phyloP scores from a whole-genome alignment of 108 stramenopile species.

The Seminavis robusta region DNA sequence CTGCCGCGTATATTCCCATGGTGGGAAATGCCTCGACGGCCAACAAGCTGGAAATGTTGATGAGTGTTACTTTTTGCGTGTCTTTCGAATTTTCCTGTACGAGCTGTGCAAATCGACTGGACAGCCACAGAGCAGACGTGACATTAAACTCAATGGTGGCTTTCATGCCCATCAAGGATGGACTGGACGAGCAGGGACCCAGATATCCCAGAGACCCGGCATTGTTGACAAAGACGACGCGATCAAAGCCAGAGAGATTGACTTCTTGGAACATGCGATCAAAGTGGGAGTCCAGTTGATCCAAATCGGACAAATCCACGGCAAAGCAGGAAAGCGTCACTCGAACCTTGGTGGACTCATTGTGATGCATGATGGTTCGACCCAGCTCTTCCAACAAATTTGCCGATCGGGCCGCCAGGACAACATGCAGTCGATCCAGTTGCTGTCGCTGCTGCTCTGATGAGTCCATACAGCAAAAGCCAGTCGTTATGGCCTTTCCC shows the following conservation, averaged over 20 bases:
- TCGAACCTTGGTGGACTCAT: neutral
- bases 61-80: constrained; percentile 17
- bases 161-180: constrained; percentile 39
- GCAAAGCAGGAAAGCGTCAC: constrained; percentile 30
- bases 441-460: no score
- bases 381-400: constrained; percentile 40
- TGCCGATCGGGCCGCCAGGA: constrained; percentile 58
- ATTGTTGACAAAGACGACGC: constrained; percentile 68
- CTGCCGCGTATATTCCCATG: constrained; percentile 70
- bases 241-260: constrained; percentile 14
- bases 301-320: constrained; percentile 63
- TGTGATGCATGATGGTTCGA: constrained; percentile 15
- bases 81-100: neutral
- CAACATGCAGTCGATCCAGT: constrained; percentile 7
- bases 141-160: constrained; percentile 66
- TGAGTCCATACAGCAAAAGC: no score
- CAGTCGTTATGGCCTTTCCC: constrained; percentile 60
- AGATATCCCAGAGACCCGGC: constrained; percentile 66
- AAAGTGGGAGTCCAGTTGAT: constrained; percentile 38
- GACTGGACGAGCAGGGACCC: constrained; percentile 35
- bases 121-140: constrained; percentile 57
- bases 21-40: constrained; percentile 66
- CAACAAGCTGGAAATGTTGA: constrained; percentile 74
- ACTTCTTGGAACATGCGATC: constrained; percentile 27
- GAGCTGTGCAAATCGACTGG: constrained; percentile 35